A percentile compares a stretch with the other conserved stretches of the same genome.
phyloP scores from a whole-genome alignment of 2,329 filamentous ascomycete genomes.

The Aspergillus thermomutatus region DNA sequence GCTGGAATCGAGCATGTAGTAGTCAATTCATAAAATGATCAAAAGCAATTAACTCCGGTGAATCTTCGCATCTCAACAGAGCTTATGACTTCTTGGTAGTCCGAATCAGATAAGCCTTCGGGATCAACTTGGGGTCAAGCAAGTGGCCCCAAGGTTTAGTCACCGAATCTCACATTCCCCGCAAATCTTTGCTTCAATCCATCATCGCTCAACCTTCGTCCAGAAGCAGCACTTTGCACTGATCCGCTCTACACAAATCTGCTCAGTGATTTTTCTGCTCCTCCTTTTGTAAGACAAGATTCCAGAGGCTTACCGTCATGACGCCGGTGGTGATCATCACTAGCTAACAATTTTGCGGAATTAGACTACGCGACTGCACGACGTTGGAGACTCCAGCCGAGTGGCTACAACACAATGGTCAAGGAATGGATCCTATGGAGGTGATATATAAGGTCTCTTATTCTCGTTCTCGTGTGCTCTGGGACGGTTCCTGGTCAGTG shows the following conservation, averaged over 20 bases:
- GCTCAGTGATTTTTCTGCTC: neutral
- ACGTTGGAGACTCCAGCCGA: neutral
- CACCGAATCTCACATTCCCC: neutral
- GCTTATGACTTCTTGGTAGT: neutral
- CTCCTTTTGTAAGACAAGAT: neutral
- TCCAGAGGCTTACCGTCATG: neutral
- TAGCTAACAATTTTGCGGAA: neutral
- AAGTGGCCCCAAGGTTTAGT: neutral
- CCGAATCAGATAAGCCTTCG: neutral
- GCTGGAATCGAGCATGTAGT: neutral
- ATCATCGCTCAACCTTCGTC: neutral
- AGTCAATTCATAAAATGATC: neutral
- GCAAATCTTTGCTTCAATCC: neutral
- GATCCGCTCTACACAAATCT: neutral
- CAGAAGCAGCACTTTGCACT: neutral
- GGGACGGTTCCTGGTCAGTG: neutral
- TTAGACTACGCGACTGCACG: neutral
- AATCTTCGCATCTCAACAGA: neutral
- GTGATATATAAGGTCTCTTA: neutral
- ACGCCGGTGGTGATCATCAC: neutral
- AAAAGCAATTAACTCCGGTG: neutral
- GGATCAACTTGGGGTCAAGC: neutral
- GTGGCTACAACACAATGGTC: neutral
- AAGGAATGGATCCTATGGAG: neutral
- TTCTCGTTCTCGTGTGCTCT: neutral